Percentiles rank a stretch among this genome's conserved stretches.
Evolutionary conservation across 2,329 filamentous ascomycete species (phyloP).

Genomic region (Stemphylium vesicarium): DNA sequence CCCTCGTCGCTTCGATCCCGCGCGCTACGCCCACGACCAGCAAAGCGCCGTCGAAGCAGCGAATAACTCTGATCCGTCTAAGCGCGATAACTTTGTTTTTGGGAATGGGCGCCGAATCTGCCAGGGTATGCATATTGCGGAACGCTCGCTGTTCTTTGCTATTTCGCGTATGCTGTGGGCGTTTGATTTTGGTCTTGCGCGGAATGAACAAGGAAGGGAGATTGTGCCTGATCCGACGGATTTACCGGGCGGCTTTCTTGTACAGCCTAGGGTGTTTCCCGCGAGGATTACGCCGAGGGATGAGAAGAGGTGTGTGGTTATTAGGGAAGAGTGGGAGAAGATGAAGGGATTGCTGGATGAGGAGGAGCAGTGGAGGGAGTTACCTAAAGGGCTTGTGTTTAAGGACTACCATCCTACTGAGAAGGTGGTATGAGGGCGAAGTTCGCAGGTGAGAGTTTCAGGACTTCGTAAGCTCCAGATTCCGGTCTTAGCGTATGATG

Average conservation of each 20-base stretch:
- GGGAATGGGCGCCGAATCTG: slow-evolving; percentile 49
- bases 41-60: slow-evolving; percentile 42
- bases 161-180: slow-evolving; percentile 46
- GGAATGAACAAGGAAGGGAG: slow-evolving; percentile 3
- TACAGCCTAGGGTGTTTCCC: slow-evolving; percentile 25
- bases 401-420: slow-evolving; percentile 9
- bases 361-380: slow-evolving; percentile 26
- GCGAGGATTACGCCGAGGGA: slow-evolving; percentile 25
- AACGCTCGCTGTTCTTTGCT: slow-evolving; percentile 39
- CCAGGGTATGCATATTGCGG: slow-evolving; percentile 48
- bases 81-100: slow-evolving; percentile 49
- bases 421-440: no score
- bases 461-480: no score
- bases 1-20: slow-evolving; percentile 54
- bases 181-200: slow-evolving; percentile 28
- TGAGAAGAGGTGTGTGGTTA: slow-evolving; percentile 2
- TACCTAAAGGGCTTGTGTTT: slow-evolving; percentile 27
- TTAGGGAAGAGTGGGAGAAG: slow-evolving; percentile 26
- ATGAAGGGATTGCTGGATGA: slow-evolving; percentile 22
- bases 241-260: slow-evolving; percentile 26
- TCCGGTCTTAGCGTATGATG: no score
- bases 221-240: slow-evolving; percentile 20
- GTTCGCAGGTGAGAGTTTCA: no score
- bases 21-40: slow-evolving; percentile 41
- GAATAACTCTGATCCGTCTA: slow-evolving; percentile 33